These are phyloP conservation scores for Baorangia bicolor DNA, from an alignment of 768 basidiomycete species.

Conservation along the genomic window DNA sequence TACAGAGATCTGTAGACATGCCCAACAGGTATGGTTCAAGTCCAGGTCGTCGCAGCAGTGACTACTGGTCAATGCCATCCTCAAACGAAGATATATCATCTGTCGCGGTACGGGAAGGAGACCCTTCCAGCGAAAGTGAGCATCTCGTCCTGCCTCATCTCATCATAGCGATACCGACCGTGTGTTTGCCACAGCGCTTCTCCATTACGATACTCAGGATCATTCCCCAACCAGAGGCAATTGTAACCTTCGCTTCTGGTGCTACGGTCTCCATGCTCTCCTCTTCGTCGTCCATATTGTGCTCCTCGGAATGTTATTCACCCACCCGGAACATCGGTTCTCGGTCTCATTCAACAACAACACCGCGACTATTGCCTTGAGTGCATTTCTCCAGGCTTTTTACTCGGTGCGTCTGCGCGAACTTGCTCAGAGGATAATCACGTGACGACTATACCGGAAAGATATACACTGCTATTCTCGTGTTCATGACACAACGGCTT, in stretches of 20 bases:
- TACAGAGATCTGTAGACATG: too few relatives aligned
- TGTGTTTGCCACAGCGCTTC: background rate
- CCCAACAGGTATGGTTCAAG: too few relatives aligned
- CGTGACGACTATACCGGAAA: background rate
- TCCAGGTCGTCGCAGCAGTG: too few relatives aligned
- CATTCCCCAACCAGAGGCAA: too few relatives aligned
- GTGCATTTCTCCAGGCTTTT: conserved; percentile 1
- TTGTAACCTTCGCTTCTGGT: too few relatives aligned
- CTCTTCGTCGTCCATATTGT: background rate
- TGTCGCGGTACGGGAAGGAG: too few relatives aligned
- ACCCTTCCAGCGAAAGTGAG: too few relatives aligned
- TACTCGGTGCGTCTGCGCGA: background rate
- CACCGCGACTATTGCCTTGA: background rate
- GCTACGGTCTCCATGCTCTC: background rate
- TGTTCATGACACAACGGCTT: conserved; percentile 15
- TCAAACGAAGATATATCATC: too few relatives aligned
- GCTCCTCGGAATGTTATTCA: background rate
- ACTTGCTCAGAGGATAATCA: background rate
- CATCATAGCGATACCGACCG: too few relatives aligned
- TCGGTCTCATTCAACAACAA: background rate
- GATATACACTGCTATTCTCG: conserved; percentile 17
- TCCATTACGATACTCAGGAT: too few relatives aligned
- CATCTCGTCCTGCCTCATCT: too few relatives aligned
- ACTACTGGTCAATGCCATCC: too few relatives aligned
- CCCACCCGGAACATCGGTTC: conserved; percentile 4